Conservation (phyloP, 2,329 filamentous ascomycete genomes). For the Albophoma yamanashiensis region DNA sequence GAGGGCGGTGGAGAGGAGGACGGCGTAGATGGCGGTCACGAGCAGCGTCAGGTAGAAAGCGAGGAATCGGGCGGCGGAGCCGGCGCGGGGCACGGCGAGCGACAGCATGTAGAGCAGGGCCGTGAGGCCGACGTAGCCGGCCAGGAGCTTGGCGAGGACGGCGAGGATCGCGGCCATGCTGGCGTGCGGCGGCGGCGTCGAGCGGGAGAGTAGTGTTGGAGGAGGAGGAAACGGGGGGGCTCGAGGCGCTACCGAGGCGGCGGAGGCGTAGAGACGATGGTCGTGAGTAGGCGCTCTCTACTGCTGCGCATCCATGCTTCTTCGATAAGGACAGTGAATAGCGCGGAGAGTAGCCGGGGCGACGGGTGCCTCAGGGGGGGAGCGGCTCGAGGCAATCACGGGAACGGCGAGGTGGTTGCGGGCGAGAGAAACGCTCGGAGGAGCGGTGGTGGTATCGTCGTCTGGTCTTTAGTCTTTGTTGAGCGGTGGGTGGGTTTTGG, state of each 20-base stretch:
- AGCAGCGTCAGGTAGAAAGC: slow-evolving; percentile 54
- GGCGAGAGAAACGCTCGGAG: not conserved
- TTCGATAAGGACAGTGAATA: not conserved
- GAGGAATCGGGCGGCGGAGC: slow-evolving; percentile 59
- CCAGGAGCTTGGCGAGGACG: slow-evolving; percentile 34
- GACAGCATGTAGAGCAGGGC: slow-evolving; percentile 53
- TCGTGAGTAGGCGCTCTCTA: not conserved
- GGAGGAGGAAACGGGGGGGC: too few species aligned
- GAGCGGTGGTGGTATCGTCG: not conserved
- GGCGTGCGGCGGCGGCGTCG: not conserved
- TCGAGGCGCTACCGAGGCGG: not conserved
- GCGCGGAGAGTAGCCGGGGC: not conserved
- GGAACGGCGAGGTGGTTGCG: not conserved
- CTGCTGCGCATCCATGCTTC: not conserved
- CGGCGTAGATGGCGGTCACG: slow-evolving; percentile 59
- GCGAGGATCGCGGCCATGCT: slow-evolving; percentile 25
- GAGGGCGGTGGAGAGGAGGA: slow-evolving; percentile 60
- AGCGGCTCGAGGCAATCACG: not conserved
- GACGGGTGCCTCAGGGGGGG: not conserved
- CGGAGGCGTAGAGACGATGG: not conserved
- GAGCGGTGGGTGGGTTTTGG: not conserved
- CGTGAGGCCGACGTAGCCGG: slow-evolving; percentile 40
- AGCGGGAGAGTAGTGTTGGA: too few species aligned
- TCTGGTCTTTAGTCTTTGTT: not conserved
- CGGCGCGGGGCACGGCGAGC: slow-evolving; percentile 43